Base-by-base conservation (phyloP, 768 basidiomycete species). In the Russula olivacea region DNA sequence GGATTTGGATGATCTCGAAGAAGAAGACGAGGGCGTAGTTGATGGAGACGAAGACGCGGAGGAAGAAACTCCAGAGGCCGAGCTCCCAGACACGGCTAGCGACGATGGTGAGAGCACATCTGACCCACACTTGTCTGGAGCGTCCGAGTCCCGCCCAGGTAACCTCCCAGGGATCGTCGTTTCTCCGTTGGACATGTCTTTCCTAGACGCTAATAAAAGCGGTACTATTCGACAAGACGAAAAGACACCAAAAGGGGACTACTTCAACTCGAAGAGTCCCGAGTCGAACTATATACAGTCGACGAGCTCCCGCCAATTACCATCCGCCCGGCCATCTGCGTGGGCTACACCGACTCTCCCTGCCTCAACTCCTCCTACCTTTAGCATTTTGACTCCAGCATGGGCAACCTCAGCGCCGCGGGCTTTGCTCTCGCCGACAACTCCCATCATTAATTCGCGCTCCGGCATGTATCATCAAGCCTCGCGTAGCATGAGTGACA, bases 1-100 rank as follows among this genome's bases (percentile, higher is more conserved):
- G 15, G 77, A 78, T 47, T 70, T 74, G 12, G 76, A 72, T 30
- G 71, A 73, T 50, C 40, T 64, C 11, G 69, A 65, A 11, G 72
- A 72, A 48, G 75, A 77, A 32, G 73, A 73, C 15, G 77, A 76
- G 38, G 78, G 77, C 11, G 32, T 48, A 9, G 41, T 15, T 15
- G 67, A 58, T 48, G 64, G 53, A 28, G 58, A 66, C 28, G 64
- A 68, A 40, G 63, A 61, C 32, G 53, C 58, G 11, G 61, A 55
- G 19, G 56, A 64, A 15, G 56, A 65, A 45, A 19, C 57, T 2
- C 23, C 32, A n/a, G 67, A 59, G 47, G 50, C 23, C 49, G 64
- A 59, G 34, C 57, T 57, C 34, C 66, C 28, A 21, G 61, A 54
- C 55, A 52, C 48, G 30, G 17, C 63, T 23, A 69, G 66, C 34